Base-by-base conservation (phyloP, 306 rosid genomes). In the Dalbergia oliveri region DNA sequence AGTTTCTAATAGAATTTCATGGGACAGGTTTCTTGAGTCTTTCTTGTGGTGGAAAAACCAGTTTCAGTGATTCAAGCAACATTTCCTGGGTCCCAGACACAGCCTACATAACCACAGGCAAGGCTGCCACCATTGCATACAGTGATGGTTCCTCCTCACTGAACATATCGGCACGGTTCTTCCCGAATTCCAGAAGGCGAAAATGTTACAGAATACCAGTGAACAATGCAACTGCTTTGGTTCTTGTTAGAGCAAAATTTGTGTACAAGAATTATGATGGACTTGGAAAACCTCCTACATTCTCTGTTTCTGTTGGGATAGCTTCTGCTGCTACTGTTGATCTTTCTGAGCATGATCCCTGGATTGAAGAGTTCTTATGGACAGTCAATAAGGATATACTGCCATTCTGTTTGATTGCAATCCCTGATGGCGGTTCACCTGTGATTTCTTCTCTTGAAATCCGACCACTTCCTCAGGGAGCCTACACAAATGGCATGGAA, bases 21-120 rank as follows among this genome's bases (percentile, higher is more conserved):
- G 85, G 44, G 15, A 79, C 97, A 93, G 97, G 92, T 81, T 94
- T 94, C 86, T 69, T 94, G 86, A 94, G 99, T 85, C 83, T 94
- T 63, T 82, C 95, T 77, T 94, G 99, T 84, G 99, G 99, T 77
- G 97, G 93, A 87, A 88, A 62, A 62, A 78, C 79, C 34, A 87
- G 84, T 70, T 89, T 87, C 85, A 81, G 39, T 37, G 97, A 94
- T 83, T 76, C 91, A 66, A 85, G 78, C 4, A 87, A 85, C 75
- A 88, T 94, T 54, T 83, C 86, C 67, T 94, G 99, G 99, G 45
- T 83, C 23, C 90, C 93, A n/a, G 97, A 94, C 85, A 84, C 59
- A 66, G 81, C 72, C 45, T 94, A 85, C 81, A 82, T 89, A 74
- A 82, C 81, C 86, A 73, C 85, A 16, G 97, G 95, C 75, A 92